Conservation (phyloP, 176 grass and related monocot genomes). For the Bothriochloa decipiens region DNA sequence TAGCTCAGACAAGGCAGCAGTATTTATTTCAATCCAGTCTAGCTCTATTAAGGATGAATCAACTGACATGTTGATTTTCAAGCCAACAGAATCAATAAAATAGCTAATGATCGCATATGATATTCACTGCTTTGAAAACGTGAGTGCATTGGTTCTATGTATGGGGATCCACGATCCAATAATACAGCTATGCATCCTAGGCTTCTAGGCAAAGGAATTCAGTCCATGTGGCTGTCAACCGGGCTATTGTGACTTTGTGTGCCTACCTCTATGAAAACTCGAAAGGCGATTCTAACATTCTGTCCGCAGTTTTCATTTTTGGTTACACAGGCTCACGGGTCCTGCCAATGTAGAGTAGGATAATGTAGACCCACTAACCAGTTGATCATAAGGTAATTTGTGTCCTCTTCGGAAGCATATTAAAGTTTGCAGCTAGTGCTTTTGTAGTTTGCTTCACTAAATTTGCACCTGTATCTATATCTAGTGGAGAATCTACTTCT, state of each 20-base stretch:
- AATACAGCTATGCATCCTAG: neutral
- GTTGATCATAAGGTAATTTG: neutral
- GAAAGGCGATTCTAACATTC: neutral
- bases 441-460: neutral
- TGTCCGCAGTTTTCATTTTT: too few relatives aligned
- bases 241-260: neutral
- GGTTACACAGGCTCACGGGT: too few relatives aligned
- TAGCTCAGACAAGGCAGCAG: neutral
- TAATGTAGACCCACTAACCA: neutral
- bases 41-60: slow-evolving; percentile 4
- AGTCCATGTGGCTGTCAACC: neutral
- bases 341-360: neutral
- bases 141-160: neutral
- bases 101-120: neutral
- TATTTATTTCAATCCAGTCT: neutral
- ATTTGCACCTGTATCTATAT: neutral
- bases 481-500: neutral
- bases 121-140: neutral
- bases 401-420: neutral
- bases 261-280: neutral
- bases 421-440: neutral
- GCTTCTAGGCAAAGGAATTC: neutral
- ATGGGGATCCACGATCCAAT: neutral
- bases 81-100: neutral
- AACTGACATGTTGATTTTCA: neutral